Conservation (phyloP, 2,329 filamentous ascomycete species). For the Botrytis tulipae region DNA sequence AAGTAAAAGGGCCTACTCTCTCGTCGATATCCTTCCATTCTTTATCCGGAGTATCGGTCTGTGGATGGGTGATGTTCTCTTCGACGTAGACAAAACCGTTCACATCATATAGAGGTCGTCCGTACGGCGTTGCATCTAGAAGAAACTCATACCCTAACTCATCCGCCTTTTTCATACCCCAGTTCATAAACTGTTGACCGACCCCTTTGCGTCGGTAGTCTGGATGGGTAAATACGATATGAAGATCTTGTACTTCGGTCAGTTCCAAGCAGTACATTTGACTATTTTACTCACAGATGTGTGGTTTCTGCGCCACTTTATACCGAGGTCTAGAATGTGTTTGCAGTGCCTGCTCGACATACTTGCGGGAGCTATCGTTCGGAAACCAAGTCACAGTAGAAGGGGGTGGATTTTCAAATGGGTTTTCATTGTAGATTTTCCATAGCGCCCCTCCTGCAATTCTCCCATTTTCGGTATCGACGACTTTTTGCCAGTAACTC, state of each 20-base stretch:
- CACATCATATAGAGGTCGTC: conserved; percentile 17
- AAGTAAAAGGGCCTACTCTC: conserved; percentile 20
- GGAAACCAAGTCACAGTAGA: conserved; percentile 19
- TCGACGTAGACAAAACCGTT: conserved; percentile 17
- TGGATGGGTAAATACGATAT: conserved; percentile 20
- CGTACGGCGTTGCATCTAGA: conserved; percentile 18
- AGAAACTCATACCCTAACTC: conserved; percentile 12
- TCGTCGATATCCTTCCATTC: conserved; percentile 21
- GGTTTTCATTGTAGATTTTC: conserved; percentile 19
- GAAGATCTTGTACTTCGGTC: conserved; percentile 16
- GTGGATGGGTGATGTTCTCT: conserved; percentile 19
- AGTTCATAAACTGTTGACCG: conserved; percentile 10
- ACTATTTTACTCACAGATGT: conserved; percentile 20
- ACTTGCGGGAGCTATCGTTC: conserved; percentile 13
- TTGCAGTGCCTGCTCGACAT: conserved; percentile 12
- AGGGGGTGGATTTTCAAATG: conserved; percentile 5
- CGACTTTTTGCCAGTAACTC: conserved; percentile 21
- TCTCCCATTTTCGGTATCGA: conserved; percentile 16
- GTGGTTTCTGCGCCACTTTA: conserved; percentile 8
- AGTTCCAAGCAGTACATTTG: background rate
- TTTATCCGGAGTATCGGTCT: conserved; percentile 14
- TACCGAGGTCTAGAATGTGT: conserved; percentile 10
- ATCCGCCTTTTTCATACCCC: conserved; percentile 17
- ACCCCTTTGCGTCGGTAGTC: conserved; percentile 21
- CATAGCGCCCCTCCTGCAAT: conserved; percentile 17